These are phyloP conservation scores for Citrus glauca DNA, from an alignment of 345 rosid species.

Conservation along the genomic window DNA sequence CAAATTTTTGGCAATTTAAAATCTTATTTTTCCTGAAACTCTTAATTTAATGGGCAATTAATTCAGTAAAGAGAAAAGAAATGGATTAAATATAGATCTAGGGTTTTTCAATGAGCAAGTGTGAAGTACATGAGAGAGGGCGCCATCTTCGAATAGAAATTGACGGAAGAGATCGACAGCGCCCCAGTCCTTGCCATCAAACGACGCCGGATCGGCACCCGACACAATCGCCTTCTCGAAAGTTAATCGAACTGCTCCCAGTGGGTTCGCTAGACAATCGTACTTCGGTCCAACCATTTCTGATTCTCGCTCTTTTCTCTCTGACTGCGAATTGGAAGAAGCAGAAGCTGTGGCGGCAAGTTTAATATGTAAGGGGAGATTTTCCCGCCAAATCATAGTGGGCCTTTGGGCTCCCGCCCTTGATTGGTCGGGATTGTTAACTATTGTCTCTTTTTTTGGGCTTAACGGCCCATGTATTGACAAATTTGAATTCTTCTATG, in stretches of 20 bases:
- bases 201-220: conserved; percentile 59
- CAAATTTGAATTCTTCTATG: too few relatives aligned
- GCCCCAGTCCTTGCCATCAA: conserved; percentile 90
- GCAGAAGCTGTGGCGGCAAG: not conserved
- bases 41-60: not conserved
- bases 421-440: not conserved
- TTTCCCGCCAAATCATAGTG: conserved; percentile 34
- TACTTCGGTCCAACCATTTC: conserved; percentile 78
- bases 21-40: not conserved
- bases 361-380: not conserved
- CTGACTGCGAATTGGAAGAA: not conserved
- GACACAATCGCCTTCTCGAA: conserved; percentile 68
- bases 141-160: conserved; percentile 60
- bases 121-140: conserved; percentile 46
- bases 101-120: not conserved
- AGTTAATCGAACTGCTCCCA: conserved; percentile 79
- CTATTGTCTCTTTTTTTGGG: not conserved
- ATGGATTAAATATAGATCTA: not conserved
- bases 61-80: not conserved
- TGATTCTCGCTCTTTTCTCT: not conserved
- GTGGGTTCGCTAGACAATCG: conserved; percentile 80
- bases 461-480: not conserved
- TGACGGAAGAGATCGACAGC: conserved; percentile 72
- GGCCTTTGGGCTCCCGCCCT: conserved; percentile 29
- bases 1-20: not conserved